These are phyloP conservation scores for Tuber calosporum DNA, from an alignment of 495 filamentous ascomycete genomes.

Conservation along the genomic window DNA sequence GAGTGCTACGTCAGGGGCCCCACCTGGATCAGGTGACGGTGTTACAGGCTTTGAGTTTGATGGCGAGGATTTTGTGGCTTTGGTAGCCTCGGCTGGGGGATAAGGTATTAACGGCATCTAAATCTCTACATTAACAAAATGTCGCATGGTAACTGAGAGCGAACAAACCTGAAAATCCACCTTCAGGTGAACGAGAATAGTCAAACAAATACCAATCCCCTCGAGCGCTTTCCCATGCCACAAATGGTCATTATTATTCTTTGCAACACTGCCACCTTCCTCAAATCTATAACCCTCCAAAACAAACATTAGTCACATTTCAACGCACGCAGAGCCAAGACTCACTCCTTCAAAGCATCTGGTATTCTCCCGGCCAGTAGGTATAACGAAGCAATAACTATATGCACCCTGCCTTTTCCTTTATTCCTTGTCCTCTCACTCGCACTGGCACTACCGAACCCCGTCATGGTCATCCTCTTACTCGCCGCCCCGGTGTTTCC, in stretches of 20 bases:
- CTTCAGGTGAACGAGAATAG: constrained; percentile 78
- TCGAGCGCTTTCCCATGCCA: constrained; percentile 97
- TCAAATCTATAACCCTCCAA: constrained; percentile 46
- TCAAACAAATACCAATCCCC: constrained; percentile 67
- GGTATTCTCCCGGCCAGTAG: constrained; percentile 81
- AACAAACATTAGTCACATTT: constrained; percentile 18
- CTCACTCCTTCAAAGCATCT: constrained; percentile 71
- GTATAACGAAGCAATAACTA: constrained; percentile 78
- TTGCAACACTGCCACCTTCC: constrained; percentile 69
- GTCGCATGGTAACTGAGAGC: background rate
- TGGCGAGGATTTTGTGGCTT: constrained; percentile 45
- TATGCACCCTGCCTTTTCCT: constrained; percentile 69
- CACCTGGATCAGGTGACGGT: constrained; percentile 25
- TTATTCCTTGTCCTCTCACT: constrained; percentile 73
- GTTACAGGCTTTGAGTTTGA: constrained; percentile 43
- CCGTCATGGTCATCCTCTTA: constrained; percentile 71
- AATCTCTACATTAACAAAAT: constrained; percentile 10
- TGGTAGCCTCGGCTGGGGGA: constrained; percentile 48
- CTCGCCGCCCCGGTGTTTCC: constrained; percentile 55
- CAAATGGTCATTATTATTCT: constrained; percentile 76
- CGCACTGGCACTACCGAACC: constrained; percentile 65
- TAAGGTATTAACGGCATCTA: constrained; percentile 60
- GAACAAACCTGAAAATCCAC: constrained; percentile 72
- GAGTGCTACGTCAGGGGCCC: constrained; percentile 31
- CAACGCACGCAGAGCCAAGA: constrained; percentile 6